Conservation (phyloP, 2,329 filamentous ascomycete genomes). For the Fusarium beomiforme region DNA sequence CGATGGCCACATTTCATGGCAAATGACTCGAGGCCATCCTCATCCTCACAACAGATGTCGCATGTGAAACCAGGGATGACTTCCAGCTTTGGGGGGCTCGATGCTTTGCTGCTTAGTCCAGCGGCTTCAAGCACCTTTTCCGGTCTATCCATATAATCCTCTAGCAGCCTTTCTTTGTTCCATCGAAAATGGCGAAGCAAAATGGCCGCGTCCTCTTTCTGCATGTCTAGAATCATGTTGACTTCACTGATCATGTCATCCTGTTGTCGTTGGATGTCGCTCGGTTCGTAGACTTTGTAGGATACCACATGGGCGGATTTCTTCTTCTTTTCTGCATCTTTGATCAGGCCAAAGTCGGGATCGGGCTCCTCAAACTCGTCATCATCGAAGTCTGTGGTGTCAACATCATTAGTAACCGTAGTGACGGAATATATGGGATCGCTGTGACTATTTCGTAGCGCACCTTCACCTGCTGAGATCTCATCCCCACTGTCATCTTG, state of each 20-base stretch:
- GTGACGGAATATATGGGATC: constrained; percentile 7
- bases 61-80: constrained; percentile 82
- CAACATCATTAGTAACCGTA: constrained; percentile 23
- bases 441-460: constrained; percentile 19
- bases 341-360: constrained; percentile 61
- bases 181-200: constrained; percentile 88
- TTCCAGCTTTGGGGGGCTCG: constrained; percentile 73
- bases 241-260: constrained; percentile 88
- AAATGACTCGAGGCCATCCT: constrained; percentile 79
- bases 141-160: constrained; percentile 93
- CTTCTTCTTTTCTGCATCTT: constrained; percentile 76
- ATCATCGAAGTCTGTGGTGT: constrained; percentile 62
- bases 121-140: constrained; percentile 84
- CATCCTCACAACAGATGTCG: constrained; percentile 97
- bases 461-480: constrained; percentile 64
- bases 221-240: constrained; percentile 88
- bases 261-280: constrained; percentile 86
- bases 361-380: constrained; percentile 69
- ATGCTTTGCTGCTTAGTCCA: constrained; percentile 76
- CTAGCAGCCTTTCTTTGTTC: constrained; percentile 96
- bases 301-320: constrained; percentile 84
- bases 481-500: constrained; percentile 83
- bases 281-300: constrained; percentile 82
- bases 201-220: constrained; percentile 90
- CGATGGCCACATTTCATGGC: constrained; percentile 95